Conservation (phyloP, 1,284 basidiomycete genomes). For the Hortiboletus rubellus region DNA sequence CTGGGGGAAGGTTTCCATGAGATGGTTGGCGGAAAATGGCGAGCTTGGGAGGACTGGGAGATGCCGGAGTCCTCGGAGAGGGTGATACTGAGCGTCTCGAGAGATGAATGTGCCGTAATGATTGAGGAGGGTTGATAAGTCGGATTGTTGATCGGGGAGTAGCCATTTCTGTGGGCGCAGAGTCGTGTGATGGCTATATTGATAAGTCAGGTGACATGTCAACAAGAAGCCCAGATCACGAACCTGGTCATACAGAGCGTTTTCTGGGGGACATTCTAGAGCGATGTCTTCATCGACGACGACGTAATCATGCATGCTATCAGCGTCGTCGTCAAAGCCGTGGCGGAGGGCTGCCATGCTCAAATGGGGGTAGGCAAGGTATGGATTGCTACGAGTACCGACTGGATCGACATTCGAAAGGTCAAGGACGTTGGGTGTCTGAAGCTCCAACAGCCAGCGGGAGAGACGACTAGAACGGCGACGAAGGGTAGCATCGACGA, state of each 20-base stretch:
- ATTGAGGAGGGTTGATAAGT: constrained; percentile 47
- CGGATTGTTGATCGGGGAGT: constrained; percentile 40
- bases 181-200: constrained; percentile 34
- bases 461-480: constrained; percentile 61
- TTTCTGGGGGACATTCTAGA: constrained; percentile 26
- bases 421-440: constrained; percentile 30
- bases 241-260: constrained; percentile 18
- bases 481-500: constrained; percentile 29
- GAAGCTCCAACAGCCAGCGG: constrained; percentile 69
- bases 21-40: constrained; percentile 47
- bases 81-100: constrained; percentile 47
- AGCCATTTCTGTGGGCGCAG: constrained; percentile 41
- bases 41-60: constrained; percentile 42
- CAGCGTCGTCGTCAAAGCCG: constrained; percentile 36
- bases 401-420: constrained; percentile 28
- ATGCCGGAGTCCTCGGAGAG: constrained; percentile 36
- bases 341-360: constrained; percentile 29
- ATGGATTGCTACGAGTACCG: constrained; percentile 44
- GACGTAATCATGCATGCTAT: constrained; percentile 57
- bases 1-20: constrained; percentile 37
- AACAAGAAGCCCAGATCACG: constrained; percentile 12
- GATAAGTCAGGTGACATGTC: constrained; percentile 20
- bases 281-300: constrained; percentile 40
- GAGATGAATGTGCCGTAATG: constrained; percentile 57
- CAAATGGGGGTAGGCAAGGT: constrained; percentile 56